phyloP scores from a whole-genome alignment of 2,329 filamentous ascomycete species.

The Boeremia exigua region DNA sequence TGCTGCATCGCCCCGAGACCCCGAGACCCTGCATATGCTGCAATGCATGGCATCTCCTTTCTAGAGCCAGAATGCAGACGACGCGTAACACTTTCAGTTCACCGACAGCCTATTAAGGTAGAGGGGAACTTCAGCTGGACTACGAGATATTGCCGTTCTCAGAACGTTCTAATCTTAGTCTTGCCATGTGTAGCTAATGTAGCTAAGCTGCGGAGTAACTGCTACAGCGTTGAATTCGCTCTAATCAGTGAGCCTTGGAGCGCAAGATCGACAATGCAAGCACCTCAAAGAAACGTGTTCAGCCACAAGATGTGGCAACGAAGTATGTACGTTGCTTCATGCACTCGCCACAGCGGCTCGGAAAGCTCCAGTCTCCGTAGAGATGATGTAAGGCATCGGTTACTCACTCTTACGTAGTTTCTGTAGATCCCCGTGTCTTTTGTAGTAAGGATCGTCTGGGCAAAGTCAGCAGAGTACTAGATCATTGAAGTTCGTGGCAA shows the following conservation, averaged over 20 bases:
- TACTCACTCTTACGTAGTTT: neutral
- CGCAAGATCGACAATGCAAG: slow-evolving; percentile 11
- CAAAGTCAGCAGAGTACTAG: neutral
- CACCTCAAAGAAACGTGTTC: neutral
- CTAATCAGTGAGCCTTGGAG: slow-evolving; percentile 7
- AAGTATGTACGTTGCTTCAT: slow-evolving; percentile 2
- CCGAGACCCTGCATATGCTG: neutral
- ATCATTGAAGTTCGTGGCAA: neutral
- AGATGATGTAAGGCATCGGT: neutral
- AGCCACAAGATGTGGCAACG: slow-evolving; percentile 18
- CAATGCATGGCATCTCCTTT: neutral
- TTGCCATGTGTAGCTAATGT: neutral
- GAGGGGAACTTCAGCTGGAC: neutral
- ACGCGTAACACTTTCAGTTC: slow-evolving; percentile 16
- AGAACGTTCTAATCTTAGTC: slow-evolving; percentile 14
- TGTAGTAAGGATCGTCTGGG: neutral
- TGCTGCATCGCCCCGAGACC: slow-evolving; percentile 13
- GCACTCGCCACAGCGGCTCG: slow-evolving; percentile 21
- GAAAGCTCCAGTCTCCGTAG: neutral
- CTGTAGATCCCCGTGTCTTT: neutral
- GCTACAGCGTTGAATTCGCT: neutral
- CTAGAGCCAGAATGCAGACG: slow-evolving; percentile 5
- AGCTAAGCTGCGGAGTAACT: slow-evolving; percentile 7
- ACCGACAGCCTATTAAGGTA: neutral
- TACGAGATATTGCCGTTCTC: slow-evolving; percentile 1